Evolutionary conservation across 2,329 filamentous ascomycete genomes (phyloP).

Genomic region (Simplicillium sp.): DNA sequence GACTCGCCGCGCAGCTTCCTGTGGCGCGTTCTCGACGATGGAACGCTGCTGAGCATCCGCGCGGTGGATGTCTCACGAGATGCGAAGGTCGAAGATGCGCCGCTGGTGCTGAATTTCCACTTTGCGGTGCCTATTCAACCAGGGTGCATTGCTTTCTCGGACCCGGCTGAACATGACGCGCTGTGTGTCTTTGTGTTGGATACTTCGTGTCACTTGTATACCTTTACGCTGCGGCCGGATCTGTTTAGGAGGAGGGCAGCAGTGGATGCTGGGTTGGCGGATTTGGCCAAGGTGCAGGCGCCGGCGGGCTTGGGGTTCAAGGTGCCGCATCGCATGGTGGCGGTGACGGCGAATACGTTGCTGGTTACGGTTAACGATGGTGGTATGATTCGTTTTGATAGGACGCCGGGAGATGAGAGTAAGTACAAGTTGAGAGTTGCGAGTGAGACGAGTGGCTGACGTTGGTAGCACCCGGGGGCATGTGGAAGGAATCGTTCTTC

Average conservation of each 20-base stretch:
- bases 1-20: slow-evolving; percentile 75
- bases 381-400: slow-evolving; percentile 61
- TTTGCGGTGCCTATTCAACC: slow-evolving; percentile 67
- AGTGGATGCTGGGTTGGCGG: slow-evolving; percentile 63
- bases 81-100: slow-evolving; percentile 55
- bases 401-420: slow-evolving; percentile 40
- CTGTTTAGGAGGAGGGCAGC: slow-evolving; percentile 64
- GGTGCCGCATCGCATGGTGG: slow-evolving; percentile 70
- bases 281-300: slow-evolving; percentile 65
- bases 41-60: slow-evolving; percentile 72
- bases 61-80: slow-evolving; percentile 71
- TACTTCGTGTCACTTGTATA: slow-evolving; percentile 69
- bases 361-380: slow-evolving; percentile 77
- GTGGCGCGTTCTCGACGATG: slow-evolving; percentile 80
- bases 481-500: slow-evolving; percentile 65
- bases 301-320: slow-evolving; percentile 70
- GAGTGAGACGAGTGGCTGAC: background rate
- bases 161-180: slow-evolving; percentile 67
- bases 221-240: slow-evolving; percentile 72
- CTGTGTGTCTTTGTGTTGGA: slow-evolving; percentile 75
- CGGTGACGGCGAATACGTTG: slow-evolving; percentile 62
- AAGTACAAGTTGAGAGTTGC: slow-evolving; percentile 14
- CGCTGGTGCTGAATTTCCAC: slow-evolving; percentile 66
- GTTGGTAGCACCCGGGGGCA: slow-evolving; percentile 13
- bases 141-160: slow-evolving; percentile 73